Evolutionary conservation across 495 filamentous ascomycete species (phyloP), one percentile per base, ranked within the genome.

Genomic region (Sporormia fimetaria): DNA sequence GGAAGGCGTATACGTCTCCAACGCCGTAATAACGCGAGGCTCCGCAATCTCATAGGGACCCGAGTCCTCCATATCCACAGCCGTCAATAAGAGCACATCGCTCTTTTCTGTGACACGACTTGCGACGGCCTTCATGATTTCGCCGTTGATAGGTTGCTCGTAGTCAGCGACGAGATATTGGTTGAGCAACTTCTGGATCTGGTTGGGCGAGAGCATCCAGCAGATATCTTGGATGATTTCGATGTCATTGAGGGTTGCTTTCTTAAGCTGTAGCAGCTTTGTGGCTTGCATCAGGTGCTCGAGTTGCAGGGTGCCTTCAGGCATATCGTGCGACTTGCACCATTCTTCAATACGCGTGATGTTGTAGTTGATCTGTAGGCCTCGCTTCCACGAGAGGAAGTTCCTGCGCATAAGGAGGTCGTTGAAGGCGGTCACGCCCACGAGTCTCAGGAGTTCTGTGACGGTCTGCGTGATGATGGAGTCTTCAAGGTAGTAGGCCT

Each of bases 271-370:
- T 28, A 99, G 69, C 43, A 99, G 80, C 67, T 99, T 99, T 28
- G 92, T 99, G 33, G 92, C 92, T 83, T 95, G 87, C 92, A 96
- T 99, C 42, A 99, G 70, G 71, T 99, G 92, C 70, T 99, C 92
- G 32, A 99, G 74, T 65, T 96, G 86, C 39, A 99, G 70, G 32
- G 87, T 96, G 22, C 92, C 92, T 64, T 96, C 88, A 4, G 92
- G 92, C 87, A 99, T 95, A 54, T 96, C 92, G 61, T 99, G 92
- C 56, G 87, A 94, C 74, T 99, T 99, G 65, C 92, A 99, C 92
- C 92, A 99, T 65, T 99, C 92, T 63, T 99, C 92, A 40, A 99
- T 96, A 21, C 92, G 76, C 17, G 92, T 99, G 58, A 99, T 99
- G 64, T 99, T 96, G 69, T 99, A 99, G 64, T 99, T 99, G 65